Evolutionary conservation across 352 stramenopile genomes (phyloP).

Genomic region (Globisporangium paddicum): DNA sequence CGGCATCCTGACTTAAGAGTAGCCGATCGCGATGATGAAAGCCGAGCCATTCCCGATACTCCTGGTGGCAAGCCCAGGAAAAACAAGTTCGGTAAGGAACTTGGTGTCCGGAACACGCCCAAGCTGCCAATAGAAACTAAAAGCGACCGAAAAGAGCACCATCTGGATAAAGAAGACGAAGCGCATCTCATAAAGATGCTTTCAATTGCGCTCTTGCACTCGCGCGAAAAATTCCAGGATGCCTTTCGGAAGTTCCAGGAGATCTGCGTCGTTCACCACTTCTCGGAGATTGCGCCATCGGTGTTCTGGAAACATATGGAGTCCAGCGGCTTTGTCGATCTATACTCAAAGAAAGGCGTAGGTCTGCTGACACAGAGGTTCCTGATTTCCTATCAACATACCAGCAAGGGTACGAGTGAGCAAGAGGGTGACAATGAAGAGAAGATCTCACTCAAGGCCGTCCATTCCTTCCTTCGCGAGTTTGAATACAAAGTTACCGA

Average conservation of each 20-base stretch:
- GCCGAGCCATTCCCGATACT: slow-evolving; percentile 19
- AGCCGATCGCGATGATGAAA: slow-evolving; percentile 11
- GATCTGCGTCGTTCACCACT: slow-evolving; percentile 46
- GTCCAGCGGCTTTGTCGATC: slow-evolving; percentile 27
- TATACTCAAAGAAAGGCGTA: slow-evolving; percentile 35
- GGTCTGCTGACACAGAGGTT: slow-evolving; percentile 36
- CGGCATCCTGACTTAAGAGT: slow-evolving; percentile 22
- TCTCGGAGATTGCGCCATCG: slow-evolving; percentile 22
- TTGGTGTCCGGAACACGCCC: slow-evolving; percentile 19
- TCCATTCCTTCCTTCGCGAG: slow-evolving; percentile 24
- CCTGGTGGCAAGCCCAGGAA: slow-evolving; percentile 17
- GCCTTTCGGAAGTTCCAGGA: slow-evolving; percentile 37
- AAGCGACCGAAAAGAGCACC: slow-evolving; percentile 1
- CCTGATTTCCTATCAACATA: slow-evolving; percentile 9
- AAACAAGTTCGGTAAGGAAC: slow-evolving; percentile 19
- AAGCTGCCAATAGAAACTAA: slow-evolving; percentile 1
- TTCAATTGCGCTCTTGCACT: slow-evolving; percentile 24
- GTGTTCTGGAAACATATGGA: slow-evolving; percentile 52
- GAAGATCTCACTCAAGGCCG: slow-evolving; percentile 25
- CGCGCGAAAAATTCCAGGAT: slow-evolving; percentile 22
- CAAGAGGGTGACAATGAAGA: slow-evolving; percentile 7
- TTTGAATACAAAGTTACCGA: slow-evolving; percentile 1
- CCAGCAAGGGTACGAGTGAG: slow-evolving; percentile 2
- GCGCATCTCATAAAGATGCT: slow-evolving; percentile 25
- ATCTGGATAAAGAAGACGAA: slow-evolving; percentile 25